Conservation (phyloP, 805 yeast species). For the Spathaspora hagerdaliae region DNA sequence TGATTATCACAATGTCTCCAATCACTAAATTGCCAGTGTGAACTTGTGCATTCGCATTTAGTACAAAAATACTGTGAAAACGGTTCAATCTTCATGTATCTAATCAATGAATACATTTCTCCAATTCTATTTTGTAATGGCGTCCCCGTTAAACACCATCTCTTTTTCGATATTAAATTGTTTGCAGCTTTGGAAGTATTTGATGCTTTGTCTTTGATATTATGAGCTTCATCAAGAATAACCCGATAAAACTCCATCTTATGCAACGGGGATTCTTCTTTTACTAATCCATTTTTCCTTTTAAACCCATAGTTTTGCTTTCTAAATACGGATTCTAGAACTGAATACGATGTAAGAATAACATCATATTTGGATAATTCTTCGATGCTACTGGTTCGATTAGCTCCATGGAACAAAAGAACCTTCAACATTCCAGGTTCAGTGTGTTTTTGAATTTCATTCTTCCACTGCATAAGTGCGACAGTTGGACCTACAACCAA, state of each 20-base stretch:
- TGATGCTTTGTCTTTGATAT: conserved; percentile 90
- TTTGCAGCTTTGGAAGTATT: conserved; percentile 94
- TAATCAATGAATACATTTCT: conserved; percentile 86
- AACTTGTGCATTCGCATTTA: conserved; percentile 80
- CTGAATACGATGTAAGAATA: conserved; percentile 87
- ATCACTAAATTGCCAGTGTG: conserved; percentile 81
- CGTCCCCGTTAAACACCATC: conserved; percentile 95
- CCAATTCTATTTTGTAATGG: conserved; percentile 96
- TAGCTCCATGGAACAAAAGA: conserved; percentile 81
- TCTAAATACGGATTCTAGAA: conserved; percentile 80
- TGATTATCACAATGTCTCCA: conserved; percentile 70
- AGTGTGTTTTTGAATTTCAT: conserved; percentile 85
- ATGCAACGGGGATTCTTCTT: conserved; percentile 76
- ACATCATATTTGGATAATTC: conserved; percentile 70
- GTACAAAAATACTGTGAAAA: conserved; percentile 89
- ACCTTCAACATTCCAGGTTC: conserved; percentile 59
- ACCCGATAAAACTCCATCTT: conserved; percentile 75
- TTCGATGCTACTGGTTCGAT: conserved; percentile 53
- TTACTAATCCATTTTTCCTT: conserved; percentile 64
- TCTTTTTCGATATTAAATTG: conserved; percentile 59
- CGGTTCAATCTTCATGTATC: conserved; percentile 81
- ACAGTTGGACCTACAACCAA: conserved; percentile 97
- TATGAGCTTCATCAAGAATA: conserved; percentile 94
- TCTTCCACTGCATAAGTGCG: conserved; percentile 97
- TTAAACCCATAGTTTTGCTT: conserved; percentile 81